Evolutionary conservation across 306 rosid species (phyloP), one percentile per base, ranked within the genome.

Genomic region (Acacia acuminata): DNA sequence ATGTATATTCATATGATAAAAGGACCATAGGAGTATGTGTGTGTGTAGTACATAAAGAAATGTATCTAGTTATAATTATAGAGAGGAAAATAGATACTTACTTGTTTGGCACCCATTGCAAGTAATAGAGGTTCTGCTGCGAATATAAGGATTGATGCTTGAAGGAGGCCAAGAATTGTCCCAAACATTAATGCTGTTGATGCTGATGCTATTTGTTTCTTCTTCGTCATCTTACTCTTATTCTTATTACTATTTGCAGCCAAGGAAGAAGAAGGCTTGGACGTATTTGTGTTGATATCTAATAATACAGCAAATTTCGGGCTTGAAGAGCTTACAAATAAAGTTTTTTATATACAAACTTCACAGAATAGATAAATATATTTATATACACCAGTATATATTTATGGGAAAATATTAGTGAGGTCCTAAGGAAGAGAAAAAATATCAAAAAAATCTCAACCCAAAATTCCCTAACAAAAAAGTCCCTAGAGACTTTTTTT

Each of bases 131-230:
- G 87, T 79, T 83, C 92, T 81, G 99, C 93, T 27, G 88, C 90
- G 73, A 91, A 85, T 71, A 91, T 56, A 78, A 96, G 98, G 19
- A 88, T 84, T 77, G 86, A 77, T 47, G 97, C 93, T 88, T 96
- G 99, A 56, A 94, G 43, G 17, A 94, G 91, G 47, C 99, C 99
- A 51, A 96, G 94, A 44, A 91, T 78, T 71, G 87, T 36, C 36
- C 98, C 99, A 77, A 96, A 94, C 44, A 94, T 91, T 71, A 96
- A 86, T n/a, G 99, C 98, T 24, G 99, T 94, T 58, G 99, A 88
- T 45, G 99, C 99, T 51, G 99, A 92, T 68, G 98, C 98, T 43
- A 96, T 88, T 55, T 88, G 92, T 20, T 81, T 25, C 84, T 83
- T 92, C 85, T 88, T 84, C 40, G 71, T 38, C 42, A 38, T 84